Base-by-base conservation (phyloP, 2,329 filamentous ascomycete species). In the Helminthosporium solani region DNA sequence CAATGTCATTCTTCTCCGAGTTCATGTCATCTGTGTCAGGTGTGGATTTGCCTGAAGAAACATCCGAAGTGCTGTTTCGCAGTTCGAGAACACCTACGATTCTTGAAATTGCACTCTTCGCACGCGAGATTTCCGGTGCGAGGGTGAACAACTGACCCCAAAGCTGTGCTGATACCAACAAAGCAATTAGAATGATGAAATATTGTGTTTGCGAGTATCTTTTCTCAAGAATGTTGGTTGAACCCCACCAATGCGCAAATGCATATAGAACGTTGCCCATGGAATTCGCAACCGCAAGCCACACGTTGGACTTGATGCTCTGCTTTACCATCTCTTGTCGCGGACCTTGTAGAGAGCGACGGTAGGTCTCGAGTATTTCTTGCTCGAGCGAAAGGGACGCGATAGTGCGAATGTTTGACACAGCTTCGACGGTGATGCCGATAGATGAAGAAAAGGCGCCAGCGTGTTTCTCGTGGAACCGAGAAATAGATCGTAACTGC, bases 11-110 rank as follows among this genome's bases (percentile, higher is more conserved):
- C 40, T 62, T 57, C 31, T 61, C 55, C n/a, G 56, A 52, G 21
- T 96, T 80, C 53, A 88, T 82, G 45, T 90, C 85, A 21, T 96
- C 80, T 53, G 88, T 81, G 47, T 90, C 85, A 9, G 96, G 77
- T 0, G 91, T 95, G 54, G 89, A 86, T 87, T 95, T 95, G 56
- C 96, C 90, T 0, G 90, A 89, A 0, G 89, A 42, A n/a, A 47
- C 18, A 7, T 47, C 40, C 11, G 52, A 46, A n/a, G 28, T 20
- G 4, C 35, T 25, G 35, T 59, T 46, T n/a, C 67, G 64, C 2
- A 72, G 52, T 33, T 72, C 64, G 27, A 73, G 70, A 16, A 80
- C 58, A 15, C 89, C 67, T 92, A 96, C 4, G 84, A 90, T 76
- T 94, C 96, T 62, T 92, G 86, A 12, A 9, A 82, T 80, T 2